phyloP scores from a whole-genome alignment of 257 asterid genomes.

The Echium plantagineum region DNA sequence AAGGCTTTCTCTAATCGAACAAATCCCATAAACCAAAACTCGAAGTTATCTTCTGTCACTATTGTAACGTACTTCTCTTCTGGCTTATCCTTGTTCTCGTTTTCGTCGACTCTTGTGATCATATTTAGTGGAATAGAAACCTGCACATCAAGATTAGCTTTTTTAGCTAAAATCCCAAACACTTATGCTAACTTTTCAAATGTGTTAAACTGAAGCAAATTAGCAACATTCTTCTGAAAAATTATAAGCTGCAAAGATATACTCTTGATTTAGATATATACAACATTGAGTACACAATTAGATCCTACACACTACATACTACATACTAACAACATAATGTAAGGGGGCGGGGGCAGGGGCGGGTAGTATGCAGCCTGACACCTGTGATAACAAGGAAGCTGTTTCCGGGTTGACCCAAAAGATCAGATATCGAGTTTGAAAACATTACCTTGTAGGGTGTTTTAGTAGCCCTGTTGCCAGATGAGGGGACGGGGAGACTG shows the following conservation, averaged over 20 bases:
- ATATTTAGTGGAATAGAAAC: constrained; percentile 55
- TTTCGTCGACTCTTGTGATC: constrained; percentile 44
- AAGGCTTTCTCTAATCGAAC: constrained; percentile 79
- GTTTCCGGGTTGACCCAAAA: too few relatives aligned
- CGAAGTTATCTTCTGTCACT: constrained; percentile 55
- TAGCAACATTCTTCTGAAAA: too few relatives aligned
- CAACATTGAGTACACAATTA: too few relatives aligned
- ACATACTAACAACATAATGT: too few relatives aligned
- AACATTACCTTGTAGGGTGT: constrained; percentile 61
- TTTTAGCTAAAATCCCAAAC: too few relatives aligned
- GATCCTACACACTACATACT: neutral
- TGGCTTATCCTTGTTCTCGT: constrained; percentile 49
- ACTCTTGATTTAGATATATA: too few relatives aligned
- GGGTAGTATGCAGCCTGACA: too few relatives aligned
- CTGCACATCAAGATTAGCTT: constrained; percentile 22
- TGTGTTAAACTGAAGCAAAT: neutral
- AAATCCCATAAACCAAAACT: constrained; percentile 96
- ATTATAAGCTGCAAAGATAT: too few relatives aligned
- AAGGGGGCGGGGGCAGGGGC: too few relatives aligned
- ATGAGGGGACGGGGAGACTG: constrained; percentile 31
- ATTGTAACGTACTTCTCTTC: constrained; percentile 57
- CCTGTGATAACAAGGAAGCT: too few relatives aligned
- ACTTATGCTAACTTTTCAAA: neutral
- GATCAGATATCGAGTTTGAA: neutral
- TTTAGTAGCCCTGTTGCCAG: constrained; percentile 17